These are phyloP conservation scores for Calonectria hawksworthii DNA, from an alignment of 2,329 filamentous ascomycete genomes.

Conservation along the genomic window DNA sequence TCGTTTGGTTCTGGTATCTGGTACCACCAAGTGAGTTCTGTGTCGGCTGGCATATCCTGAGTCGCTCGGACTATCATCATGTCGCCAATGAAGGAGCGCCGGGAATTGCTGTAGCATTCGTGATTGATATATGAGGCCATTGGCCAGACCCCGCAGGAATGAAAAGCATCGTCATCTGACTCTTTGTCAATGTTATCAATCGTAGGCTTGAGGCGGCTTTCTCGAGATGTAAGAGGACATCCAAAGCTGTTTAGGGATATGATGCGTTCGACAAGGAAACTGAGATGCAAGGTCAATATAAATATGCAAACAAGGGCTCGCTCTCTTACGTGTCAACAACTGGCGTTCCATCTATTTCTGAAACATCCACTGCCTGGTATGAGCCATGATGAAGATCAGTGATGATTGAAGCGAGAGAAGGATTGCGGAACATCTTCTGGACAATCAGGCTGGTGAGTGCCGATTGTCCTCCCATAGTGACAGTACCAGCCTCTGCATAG, in stretches of 20 bases:
- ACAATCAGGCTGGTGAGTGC: slow-evolving; percentile 56
- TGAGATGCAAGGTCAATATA: slow-evolving; percentile 28
- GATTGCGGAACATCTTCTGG: slow-evolving; percentile 62
- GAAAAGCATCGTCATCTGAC: slow-evolving; percentile 5
- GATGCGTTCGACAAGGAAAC: slow-evolving; percentile 61
- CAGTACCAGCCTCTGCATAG: slow-evolving; percentile 50
- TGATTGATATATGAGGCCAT: slow-evolving; percentile 67
- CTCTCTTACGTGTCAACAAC: slow-evolving; percentile 61
- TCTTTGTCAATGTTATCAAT: background rate
- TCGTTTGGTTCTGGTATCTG: background rate
- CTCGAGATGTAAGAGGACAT: slow-evolving; percentile 40
- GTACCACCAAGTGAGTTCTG: slow-evolving; percentile 63
- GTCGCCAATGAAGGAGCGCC: slow-evolving; percentile 66
- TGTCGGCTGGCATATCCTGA: slow-evolving; percentile 55
- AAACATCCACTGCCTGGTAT: slow-evolving; percentile 47
- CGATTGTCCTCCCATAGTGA: slow-evolving; percentile 54
- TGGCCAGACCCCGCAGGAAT: slow-evolving; percentile 61
- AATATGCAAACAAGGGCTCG: accelerated
- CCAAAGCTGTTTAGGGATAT: slow-evolving; percentile 61
- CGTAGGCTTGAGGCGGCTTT: background rate
- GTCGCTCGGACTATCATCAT: slow-evolving; percentile 65
- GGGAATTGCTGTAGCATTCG: slow-evolving; percentile 62
- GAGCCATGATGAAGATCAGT: slow-evolving; percentile 56
- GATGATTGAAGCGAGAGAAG: slow-evolving; percentile 17
- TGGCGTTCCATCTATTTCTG: slow-evolving; percentile 50